Evolutionary conservation across 257 asterid genomes (phyloP).

Genomic region (Solanum tarapatanum): DNA sequence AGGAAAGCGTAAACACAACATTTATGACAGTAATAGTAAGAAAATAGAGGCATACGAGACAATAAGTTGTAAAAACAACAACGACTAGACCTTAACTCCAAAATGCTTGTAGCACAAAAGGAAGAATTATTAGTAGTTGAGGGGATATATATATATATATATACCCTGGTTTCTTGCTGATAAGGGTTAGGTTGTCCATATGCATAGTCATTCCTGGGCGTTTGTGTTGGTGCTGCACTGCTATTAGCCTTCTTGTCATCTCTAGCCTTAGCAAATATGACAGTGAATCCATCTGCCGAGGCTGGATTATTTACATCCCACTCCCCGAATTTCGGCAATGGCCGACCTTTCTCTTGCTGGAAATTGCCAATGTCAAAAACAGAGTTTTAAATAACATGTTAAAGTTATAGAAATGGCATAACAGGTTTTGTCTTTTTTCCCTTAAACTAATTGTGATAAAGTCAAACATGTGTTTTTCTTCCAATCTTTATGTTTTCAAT

Average conservation of each 20-base stretch:
- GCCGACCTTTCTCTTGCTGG: slow-evolving; percentile 25
- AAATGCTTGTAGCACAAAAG: background rate
- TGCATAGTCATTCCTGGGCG: background rate
- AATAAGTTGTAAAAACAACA: background rate
- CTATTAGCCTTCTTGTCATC: slow-evolving; percentile 35
- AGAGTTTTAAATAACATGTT: background rate
- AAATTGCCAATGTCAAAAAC: background rate
- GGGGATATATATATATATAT: background rate
- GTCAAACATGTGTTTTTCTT: background rate
- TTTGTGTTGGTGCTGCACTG: background rate
- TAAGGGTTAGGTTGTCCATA: background rate
- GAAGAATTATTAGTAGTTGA: background rate
- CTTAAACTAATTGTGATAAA: background rate
- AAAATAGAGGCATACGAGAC: background rate
- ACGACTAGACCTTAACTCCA: background rate
- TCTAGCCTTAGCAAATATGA: slow-evolving; percentile 40
- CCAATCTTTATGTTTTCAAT: background rate
- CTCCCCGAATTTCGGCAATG: slow-evolving; percentile 42
- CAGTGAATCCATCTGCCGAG: slow-evolving; percentile 41
- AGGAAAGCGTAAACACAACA: background rate
- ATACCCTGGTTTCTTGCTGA: slow-evolving; percentile 6
- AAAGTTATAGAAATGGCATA: background rate
- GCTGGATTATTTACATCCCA: slow-evolving; percentile 43
- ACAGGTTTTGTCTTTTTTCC: background rate
- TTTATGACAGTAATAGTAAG: background rate